Evolutionary conservation across 31 red algal genomes (phyloP), one percentile per base, ranked within the genome.

Genomic region (Pterothamnion heteromorphum): DNA sequence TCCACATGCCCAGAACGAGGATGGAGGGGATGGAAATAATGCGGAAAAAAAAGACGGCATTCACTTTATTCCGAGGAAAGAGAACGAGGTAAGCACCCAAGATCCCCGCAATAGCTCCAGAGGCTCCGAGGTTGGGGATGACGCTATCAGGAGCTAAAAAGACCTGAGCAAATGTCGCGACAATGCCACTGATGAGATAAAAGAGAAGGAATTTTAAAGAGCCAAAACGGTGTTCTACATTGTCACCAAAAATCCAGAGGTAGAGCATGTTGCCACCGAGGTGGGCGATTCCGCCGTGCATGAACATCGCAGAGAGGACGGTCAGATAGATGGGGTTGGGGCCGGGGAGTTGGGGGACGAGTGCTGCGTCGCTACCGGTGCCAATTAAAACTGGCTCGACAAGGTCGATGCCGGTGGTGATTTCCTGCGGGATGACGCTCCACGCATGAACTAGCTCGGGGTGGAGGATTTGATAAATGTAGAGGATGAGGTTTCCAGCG

Each of bases 181-280:
- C 51, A 9, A n/a, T n/a, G 9, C 51, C 51, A n/a, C 14, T n/a
- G 14, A 64, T 18, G 9, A 64, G 14, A n/a, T 64, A 64, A n/a
- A 64, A 64, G n/a, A 64, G 14, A 9, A 64, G 51, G n/a, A 18
- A 64, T n/a, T 64, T 64, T 9, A 64, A n/a, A 18, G 14, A n/a
- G 9, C 51, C 51, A n/a, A 64, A n/a, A n/a, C n/a, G 51, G 51
- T 83, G 20, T 24, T 83, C 80, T 9, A 83, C 30, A 24, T 83
- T 83, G 28, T 83, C 23, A 32, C 80, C 80, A 83, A 83, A 83
- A 9, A 83, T 24, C 80, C 80, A 83, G 14, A 83, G 80, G 30
- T 83, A 83, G 14, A 83, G 80, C 80, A 83, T 83, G 80, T 83
- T 83, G 9, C 80, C 28, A 32, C 80, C 80, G 21, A 83, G 28